Conservation (phyloP, 768 basidiomycete species). For the Lactifluus volemus region DNA sequence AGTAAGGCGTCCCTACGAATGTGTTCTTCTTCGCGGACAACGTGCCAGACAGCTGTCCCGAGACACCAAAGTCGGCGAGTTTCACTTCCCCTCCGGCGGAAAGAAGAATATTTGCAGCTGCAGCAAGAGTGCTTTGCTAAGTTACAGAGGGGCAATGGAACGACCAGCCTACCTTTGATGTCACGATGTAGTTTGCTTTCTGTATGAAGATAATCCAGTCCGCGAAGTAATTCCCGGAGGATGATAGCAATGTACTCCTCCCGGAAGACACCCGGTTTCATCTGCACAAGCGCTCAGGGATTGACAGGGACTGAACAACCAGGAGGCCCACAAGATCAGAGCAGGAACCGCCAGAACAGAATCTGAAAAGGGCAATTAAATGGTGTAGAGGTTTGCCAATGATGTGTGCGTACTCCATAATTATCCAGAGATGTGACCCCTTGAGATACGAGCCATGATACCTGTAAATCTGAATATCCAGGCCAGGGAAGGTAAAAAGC, state of each 20-base stretch:
- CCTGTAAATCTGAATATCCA: slow-evolving; percentile 31
- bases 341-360: slow-evolving; percentile 97
- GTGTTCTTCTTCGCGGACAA: slow-evolving; percentile 96
- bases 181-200: slow-evolving; percentile 99
- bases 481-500: slow-evolving; percentile 20
- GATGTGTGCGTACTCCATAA: slow-evolving; percentile 71
- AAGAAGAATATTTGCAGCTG: slow-evolving; percentile 91
- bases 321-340: slow-evolving; percentile 72
- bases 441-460: slow-evolving; percentile 96
- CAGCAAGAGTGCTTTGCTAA: neutral
- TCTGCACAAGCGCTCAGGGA: slow-evolving; percentile 39
- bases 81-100: slow-evolving; percentile 94
- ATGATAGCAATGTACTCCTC: slow-evolving; percentile 99
- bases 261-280: slow-evolving; percentile 96
- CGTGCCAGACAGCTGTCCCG: slow-evolving; percentile 91
- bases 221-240: slow-evolving; percentile 81
- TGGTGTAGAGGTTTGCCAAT: neutral
- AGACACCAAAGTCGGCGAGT: slow-evolving; percentile 97
- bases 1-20: slow-evolving; percentile 95
- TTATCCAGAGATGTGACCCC: slow-evolving; percentile 96
- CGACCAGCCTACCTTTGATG: slow-evolving; percentile 70
- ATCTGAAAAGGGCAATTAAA: slow-evolving; percentile 38
- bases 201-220: slow-evolving; percentile 90
- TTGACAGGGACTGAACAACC: slow-evolving; percentile 15
- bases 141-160: neutral